A percentile compares a stretch with the other conserved stretches of the same genome.
Conservation (phyloP, 108 stramenopile genomes). For the Fragilariopsis cylindrus region DNA sequence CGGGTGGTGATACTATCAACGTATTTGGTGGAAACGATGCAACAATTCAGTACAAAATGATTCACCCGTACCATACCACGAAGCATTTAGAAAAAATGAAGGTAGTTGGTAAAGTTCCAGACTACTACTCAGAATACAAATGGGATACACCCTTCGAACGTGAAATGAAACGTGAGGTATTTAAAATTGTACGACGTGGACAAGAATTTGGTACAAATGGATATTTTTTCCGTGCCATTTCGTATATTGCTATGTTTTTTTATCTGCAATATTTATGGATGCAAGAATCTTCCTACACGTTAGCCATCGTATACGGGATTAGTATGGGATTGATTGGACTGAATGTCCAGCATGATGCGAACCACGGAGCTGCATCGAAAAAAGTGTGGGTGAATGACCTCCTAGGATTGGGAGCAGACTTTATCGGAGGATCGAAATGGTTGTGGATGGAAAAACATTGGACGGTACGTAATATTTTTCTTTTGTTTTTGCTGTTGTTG, state of each 20-base stretch:
- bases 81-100: conserved; percentile 91
- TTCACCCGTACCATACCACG: conserved; percentile 86
- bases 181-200: conserved; percentile 87
- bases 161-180: conserved; percentile 86
- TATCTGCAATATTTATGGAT: conserved; percentile 71
- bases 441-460: conserved; percentile 91
- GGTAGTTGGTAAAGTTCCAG: conserved; percentile 65
- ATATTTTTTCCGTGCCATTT: conserved; percentile 64
- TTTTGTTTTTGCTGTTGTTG: neutral
- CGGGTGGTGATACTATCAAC: conserved; percentile 79
- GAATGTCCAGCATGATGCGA: conserved; percentile 96
- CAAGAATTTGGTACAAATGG: conserved; percentile 83
- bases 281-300: conserved; percentile 44
- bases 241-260: conserved; percentile 72
- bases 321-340: conserved; percentile 82
- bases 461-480: conserved; percentile 47
- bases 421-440: conserved; percentile 90
- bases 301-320: conserved; percentile 79
- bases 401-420: conserved; percentile 84
- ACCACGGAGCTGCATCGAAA: conserved; percentile 90
- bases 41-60: conserved; percentile 89
- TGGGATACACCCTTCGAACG: conserved; percentile 86
- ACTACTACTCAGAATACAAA: conserved; percentile 73
- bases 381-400: conserved; percentile 81
- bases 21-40: conserved; percentile 92